These are phyloP conservation scores for Aegilops umbellulata DNA, from an alignment of 176 grass and related monocot species.

Conservation along the genomic window DNA sequence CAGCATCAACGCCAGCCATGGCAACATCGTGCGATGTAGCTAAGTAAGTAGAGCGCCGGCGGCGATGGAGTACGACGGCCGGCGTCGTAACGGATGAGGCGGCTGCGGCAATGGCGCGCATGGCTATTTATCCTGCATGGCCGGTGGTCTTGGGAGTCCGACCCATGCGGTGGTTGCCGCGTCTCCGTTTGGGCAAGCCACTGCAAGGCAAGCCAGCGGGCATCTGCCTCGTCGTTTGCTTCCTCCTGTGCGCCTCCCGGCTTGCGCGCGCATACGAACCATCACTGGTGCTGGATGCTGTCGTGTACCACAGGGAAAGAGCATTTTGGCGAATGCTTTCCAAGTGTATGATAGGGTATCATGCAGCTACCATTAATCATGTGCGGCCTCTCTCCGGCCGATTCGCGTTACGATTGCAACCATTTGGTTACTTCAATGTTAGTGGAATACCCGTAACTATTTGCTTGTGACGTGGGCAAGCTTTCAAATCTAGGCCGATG, in stretches of 20 bases:
- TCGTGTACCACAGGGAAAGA: constrained; percentile 9
- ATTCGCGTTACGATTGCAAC: not conserved
- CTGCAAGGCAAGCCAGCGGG: constrained; percentile 16
- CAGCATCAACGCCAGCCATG: not conserved
- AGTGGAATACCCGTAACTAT: no score
- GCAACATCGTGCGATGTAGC: not conserved
- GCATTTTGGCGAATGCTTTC: not conserved
- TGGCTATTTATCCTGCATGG: constrained; percentile 19
- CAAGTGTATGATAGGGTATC: constrained; percentile 24
- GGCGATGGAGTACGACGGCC: not conserved
- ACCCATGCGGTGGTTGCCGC: constrained; percentile 24
- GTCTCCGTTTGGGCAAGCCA: constrained; percentile 14
- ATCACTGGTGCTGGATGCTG: constrained; percentile 1
- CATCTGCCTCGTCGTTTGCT: constrained; percentile 9
- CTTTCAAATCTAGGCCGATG: no score
- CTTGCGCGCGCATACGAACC: not conserved
- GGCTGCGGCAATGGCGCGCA: not conserved
- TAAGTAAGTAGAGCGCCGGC: not conserved
- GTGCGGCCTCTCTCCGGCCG: not conserved
- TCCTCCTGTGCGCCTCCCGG: not conserved
- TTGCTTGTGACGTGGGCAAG: no score
- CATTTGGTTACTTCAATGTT: not conserved
- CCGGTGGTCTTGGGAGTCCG: not conserved
- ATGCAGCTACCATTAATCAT: constrained; percentile 3
- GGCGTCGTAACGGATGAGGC: not conserved